These are phyloP conservation scores for Talaromyces pinophilus DNA, from an alignment of 2,329 filamentous ascomycete species.

Conservation along the genomic window DNA sequence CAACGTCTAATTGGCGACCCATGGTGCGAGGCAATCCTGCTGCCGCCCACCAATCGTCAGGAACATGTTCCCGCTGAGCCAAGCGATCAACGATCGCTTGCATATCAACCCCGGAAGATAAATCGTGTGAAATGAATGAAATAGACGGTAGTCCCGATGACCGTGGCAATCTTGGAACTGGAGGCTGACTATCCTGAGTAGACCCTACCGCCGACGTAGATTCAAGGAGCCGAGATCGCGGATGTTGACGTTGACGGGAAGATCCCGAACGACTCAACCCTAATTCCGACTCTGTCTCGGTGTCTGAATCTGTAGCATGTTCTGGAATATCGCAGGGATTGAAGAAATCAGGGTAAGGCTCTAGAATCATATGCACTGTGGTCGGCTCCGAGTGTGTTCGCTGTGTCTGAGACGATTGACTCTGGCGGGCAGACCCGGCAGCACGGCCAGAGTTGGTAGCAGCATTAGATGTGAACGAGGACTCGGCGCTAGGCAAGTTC, in stretches of 20 bases:
- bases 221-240: slow-evolving; percentile 24
- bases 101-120: slow-evolving; percentile 51
- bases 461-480: slow-evolving; percentile 72
- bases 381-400: slow-evolving; percentile 29
- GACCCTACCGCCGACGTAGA: slow-evolving; percentile 33
- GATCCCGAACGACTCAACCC: slow-evolving; percentile 15
- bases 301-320: slow-evolving; percentile 38
- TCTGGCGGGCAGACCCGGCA: slow-evolving; percentile 36
- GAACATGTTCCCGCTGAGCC: slow-evolving; percentile 70
- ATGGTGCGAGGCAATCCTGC: slow-evolving; percentile 64
- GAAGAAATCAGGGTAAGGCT: slow-evolving; percentile 39
- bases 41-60: slow-evolving; percentile 79
- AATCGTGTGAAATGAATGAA: slow-evolving; percentile 35
- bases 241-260: slow-evolving; percentile 20
- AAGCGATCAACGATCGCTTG: slow-evolving; percentile 71
- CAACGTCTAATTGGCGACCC: slow-evolving; percentile 33
- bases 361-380: slow-evolving; percentile 34
- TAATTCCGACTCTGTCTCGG: slow-evolving; percentile 31
- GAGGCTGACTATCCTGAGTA: slow-evolving; percentile 38
- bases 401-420: slow-evolving; percentile 49
- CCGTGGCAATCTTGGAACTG: slow-evolving; percentile 22
- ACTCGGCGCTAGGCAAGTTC: slow-evolving; percentile 74
- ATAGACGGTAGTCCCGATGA: slow-evolving; percentile 32
- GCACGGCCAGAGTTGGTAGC: slow-evolving; percentile 33
- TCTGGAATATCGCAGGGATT: slow-evolving; percentile 43